phyloP scores from a whole-genome alignment of 805 yeast species.

The Teunomyces lycoperdinae region DNA sequence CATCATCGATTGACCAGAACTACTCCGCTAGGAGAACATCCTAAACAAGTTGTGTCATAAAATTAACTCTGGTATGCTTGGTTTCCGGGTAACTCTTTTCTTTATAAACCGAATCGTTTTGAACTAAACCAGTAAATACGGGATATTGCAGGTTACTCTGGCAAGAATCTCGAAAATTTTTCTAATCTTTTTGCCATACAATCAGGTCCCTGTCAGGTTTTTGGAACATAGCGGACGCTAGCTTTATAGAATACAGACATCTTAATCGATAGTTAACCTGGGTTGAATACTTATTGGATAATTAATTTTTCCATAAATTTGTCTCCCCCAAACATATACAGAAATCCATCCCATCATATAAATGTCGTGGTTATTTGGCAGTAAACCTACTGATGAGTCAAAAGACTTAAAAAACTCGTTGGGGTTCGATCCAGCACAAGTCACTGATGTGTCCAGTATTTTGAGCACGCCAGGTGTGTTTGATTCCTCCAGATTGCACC shows the following conservation, averaged over 20 bases:
- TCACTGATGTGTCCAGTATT: slow-evolving; percentile 60
- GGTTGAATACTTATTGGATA: neutral
- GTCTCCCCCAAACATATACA: neutral
- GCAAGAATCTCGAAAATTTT: slow-evolving; percentile 3
- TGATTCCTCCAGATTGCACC: slow-evolving; percentile 77
- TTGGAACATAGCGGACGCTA: neutral
- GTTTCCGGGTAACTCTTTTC: neutral
- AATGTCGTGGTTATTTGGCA: slow-evolving; percentile 55
- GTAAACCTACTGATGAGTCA: slow-evolving; percentile 22
- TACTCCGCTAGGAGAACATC: neutral
- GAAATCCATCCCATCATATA: neutral
- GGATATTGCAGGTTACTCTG: slow-evolving; percentile 1
- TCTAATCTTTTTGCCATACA: slow-evolving; percentile 3
- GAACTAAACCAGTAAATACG: neutral
- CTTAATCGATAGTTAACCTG: neutral
- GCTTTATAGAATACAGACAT: neutral
- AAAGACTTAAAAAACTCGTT: slow-evolving; percentile 30
- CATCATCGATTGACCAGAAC: no score
- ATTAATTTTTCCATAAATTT: neutral
- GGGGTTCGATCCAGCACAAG: slow-evolving; percentile 66
- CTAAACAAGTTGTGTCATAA: neutral
- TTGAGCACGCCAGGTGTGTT: slow-evolving; percentile 59
- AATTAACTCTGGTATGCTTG: neutral
- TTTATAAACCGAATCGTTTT: neutral
- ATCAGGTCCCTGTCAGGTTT: neutral